A percentile compares a stretch with the other conserved stretches of the same genome.
These are phyloP conservation scores for Prunus davidiana DNA, from an alignment of 306 rosid species.

Conservation along the genomic window DNA sequence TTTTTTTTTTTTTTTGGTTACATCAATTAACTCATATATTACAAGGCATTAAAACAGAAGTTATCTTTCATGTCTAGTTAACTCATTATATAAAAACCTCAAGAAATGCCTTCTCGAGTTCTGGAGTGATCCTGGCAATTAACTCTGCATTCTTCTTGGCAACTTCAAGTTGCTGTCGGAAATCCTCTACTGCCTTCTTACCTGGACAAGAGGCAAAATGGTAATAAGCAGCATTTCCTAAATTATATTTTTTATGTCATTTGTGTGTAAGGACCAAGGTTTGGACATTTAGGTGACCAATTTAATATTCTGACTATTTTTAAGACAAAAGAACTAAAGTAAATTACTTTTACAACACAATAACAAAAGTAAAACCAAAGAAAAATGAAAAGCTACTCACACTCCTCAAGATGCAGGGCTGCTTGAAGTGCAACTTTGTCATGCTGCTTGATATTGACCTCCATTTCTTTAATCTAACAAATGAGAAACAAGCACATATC, in stretches of 20 bases:
- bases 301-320: background rate
- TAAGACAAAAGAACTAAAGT: background rate
- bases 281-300: background rate
- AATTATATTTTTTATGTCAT: background rate
- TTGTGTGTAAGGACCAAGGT: background rate
- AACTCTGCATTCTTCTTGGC: constrained; percentile 71
- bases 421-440: constrained; percentile 74
- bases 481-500: constrained; percentile 23
- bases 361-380: background rate
- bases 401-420: constrained; percentile 42
- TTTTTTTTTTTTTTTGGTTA: no score
- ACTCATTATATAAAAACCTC: constrained; percentile 48
- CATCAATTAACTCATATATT: background rate
- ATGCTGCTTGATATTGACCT: constrained; percentile 66
- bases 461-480: constrained; percentile 73
- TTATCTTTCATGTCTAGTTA: constrained; percentile 4
- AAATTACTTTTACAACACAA: background rate
- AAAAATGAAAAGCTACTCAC: constrained; percentile 46
- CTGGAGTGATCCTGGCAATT: constrained; percentile 66
- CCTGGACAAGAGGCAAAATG: constrained; percentile 43
- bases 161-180: constrained; percentile 46
- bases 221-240: constrained; percentile 2
- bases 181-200: constrained; percentile 56
- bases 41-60: background rate
- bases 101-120: constrained; percentile 71